Base-by-base conservation (phyloP, 306 rosid genomes). In the Medicago arabica region DNA sequence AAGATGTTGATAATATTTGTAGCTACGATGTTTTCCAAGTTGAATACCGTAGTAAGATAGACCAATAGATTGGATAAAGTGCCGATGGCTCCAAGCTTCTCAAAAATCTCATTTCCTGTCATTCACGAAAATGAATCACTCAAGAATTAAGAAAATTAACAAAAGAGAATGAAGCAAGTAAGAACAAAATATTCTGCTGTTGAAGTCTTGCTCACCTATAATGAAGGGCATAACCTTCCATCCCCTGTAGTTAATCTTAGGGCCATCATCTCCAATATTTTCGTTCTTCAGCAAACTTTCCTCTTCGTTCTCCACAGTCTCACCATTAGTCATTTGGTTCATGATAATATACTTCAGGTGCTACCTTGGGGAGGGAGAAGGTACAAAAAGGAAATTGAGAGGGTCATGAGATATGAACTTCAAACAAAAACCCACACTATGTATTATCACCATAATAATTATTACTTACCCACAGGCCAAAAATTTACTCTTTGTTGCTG, bases 221-320 rank as follows among this genome's bases (percentile, higher is more conserved):
- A 93, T 89, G 80, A 87, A 87, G 60, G 98, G 98, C 98, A 93
- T 93, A 76, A 76, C 81, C 86, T 86, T 91, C 98, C 97, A 93
- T 43, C 98, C 98, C 77, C 86, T 85, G 85, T 91, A 86, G 77
- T 72, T 83, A 11, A 84, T 36, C 77, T 80, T 82, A 60, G 83
- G 53, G 51, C 81, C 81, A 15, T 76, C 86, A 58, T 64, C 59
- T 57, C 76, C 65, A 46, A 57, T 88, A 59, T 67, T 80, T 64
- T 87, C 90, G 39, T 70, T 81, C 74, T 76, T 81, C 74, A 81
- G 60, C 84, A 84, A 72, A 65, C 53, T 67, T 78, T 75, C 85
- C 58, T 34, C 69, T 64, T 71, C 82, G 49, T 57, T 58, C 75
- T 86, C 87, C 76, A 21, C 66, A 57, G 9, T 75, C 65, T 78